phyloP scores from a whole-genome alignment of 306 rosid genomes.

The Echinosophora koreensis region DNA sequence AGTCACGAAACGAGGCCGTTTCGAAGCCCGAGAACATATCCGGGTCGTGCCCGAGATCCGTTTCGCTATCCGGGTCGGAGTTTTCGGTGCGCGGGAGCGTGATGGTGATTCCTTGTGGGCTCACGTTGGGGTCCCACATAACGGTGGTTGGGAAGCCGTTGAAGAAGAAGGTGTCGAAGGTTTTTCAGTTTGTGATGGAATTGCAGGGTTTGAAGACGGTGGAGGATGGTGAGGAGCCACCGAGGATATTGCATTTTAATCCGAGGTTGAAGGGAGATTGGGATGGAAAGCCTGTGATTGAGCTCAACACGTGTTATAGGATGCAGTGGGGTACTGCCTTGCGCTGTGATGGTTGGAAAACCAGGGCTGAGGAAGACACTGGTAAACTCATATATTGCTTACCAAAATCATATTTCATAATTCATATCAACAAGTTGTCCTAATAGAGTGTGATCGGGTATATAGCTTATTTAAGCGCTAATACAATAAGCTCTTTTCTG shows the following conservation, averaged over 20 bases:
- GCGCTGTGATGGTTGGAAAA: constrained; percentile 94
- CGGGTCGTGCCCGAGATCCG: constrained; percentile 69
- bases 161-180: constrained; percentile 53
- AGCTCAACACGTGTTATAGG: constrained; percentile 88
- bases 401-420: neutral
- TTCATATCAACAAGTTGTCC: no score
- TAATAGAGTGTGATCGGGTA: no score
- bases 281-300: constrained; percentile 90
- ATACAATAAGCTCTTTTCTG: no score
- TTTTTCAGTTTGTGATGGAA: constrained; percentile 80
- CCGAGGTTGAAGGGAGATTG: constrained; percentile 95
- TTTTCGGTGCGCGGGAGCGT: constrained; percentile 56
- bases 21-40: constrained; percentile 47
- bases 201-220: constrained; percentile 85
- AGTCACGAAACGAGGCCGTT: neutral
- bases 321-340: constrained; percentile 94
- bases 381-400: constrained; percentile 51
- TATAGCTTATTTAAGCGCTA: no score
- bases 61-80: constrained; percentile 63
- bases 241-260: constrained; percentile 85
- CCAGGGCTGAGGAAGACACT: constrained; percentile 89
- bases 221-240: constrained; percentile 97
- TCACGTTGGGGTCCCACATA: constrained; percentile 84
- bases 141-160: constrained; percentile 83
- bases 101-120: constrained; percentile 86